Base-by-base conservation (phyloP, 768 basidiomycete genomes). In the Pisolithus albus region DNA sequence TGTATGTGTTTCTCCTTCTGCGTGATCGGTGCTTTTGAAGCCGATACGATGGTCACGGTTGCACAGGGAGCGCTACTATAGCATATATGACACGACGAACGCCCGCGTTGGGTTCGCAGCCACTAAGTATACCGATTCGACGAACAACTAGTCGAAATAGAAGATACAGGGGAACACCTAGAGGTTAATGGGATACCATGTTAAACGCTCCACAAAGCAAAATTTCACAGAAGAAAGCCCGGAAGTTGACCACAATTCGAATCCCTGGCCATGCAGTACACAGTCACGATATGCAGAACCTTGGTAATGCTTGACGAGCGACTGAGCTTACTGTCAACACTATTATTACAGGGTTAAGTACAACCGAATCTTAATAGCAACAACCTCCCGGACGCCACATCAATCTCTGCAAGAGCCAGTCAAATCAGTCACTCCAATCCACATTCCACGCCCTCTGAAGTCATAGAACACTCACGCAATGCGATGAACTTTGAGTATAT, bases 201-300 rank as follows among this genome's bases (percentile, higher is more conserved):
- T 79, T 83, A 63, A 84, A 83, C 5, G 83, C 84, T 26, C 84
- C 84, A 84, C 84, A 86, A 6, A 85, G 64, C 64, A n/a, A n/a
- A n/a, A 91, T 86, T 67, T 95, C 86, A n/a, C 94, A 81, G 65
- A 99, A 98, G 73, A 92, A 96, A 0, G 84, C 89, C 0, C 85
- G 83, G 81, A 75, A 0, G 95, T 95, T 5, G 89, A 86, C 95
- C 96, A 99, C 7, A 89, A 92, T 63, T 97, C 94, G 52, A 97
- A 71, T 5, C 88, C 85, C 81, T 89, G 54, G 6, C 48, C n/a
- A 32, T 0, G 2, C 9, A 13, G 26, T 26, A 24, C 37, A 46
- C 37, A 11, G 7, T 19, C 46, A 9, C 30, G 19, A 7, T 49
- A 15, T n/a, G 24, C 42, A 1, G 9, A 5, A 7, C 23, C n/a